Evolutionary conservation across 2,329 filamentous ascomycete genomes (phyloP).

Genomic region (Aspergillus puulaauensis): DNA sequence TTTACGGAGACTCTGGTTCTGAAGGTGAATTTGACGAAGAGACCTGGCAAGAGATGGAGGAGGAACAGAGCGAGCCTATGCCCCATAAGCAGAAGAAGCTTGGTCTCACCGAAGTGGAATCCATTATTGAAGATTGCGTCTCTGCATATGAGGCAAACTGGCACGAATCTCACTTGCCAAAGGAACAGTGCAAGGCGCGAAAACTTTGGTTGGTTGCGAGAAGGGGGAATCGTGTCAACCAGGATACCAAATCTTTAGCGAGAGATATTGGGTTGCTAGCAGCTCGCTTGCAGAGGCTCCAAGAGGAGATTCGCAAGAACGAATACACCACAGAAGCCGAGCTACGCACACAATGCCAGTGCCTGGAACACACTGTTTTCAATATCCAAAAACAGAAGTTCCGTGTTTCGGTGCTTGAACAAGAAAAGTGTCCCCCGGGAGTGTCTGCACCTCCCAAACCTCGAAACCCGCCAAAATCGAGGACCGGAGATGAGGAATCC

Average conservation of each 20-base stretch:
- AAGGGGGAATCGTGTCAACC: slow-evolving; percentile 37
- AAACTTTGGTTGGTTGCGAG: slow-evolving; percentile 61
- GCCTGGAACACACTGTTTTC: slow-evolving; percentile 65
- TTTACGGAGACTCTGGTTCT: slow-evolving; percentile 56
- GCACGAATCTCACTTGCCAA: slow-evolving; percentile 58
- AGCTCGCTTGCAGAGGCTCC: slow-evolving; percentile 57
- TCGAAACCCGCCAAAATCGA: slow-evolving; percentile 4
- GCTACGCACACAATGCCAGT: slow-evolving; percentile 56
- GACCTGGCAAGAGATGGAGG: slow-evolving; percentile 62
- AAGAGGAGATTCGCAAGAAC: slow-evolving; percentile 52
- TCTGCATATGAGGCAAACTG: slow-evolving; percentile 54
- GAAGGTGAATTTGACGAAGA: slow-evolving; percentile 58
- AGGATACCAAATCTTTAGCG: slow-evolving; percentile 48
- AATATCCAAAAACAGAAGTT: slow-evolving; percentile 51
- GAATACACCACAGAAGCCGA: slow-evolving; percentile 55
- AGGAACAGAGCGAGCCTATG: slow-evolving; percentile 41
- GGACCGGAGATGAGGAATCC: slow-evolving; percentile 32
- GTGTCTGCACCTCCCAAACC: slow-evolving; percentile 17
- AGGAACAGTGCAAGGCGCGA: slow-evolving; percentile 57
- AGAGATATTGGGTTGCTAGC: slow-evolving; percentile 45
- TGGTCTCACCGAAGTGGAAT: slow-evolving; percentile 48
- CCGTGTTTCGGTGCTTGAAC: slow-evolving; percentile 44
- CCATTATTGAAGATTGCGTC: slow-evolving; percentile 57
- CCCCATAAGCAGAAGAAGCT: slow-evolving; percentile 35
- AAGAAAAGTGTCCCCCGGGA: slow-evolving; percentile 31